Evolutionary conservation across 2,329 filamentous ascomycete genomes (phyloP).

Genomic region (Talaromyces funiculosus): DNA sequence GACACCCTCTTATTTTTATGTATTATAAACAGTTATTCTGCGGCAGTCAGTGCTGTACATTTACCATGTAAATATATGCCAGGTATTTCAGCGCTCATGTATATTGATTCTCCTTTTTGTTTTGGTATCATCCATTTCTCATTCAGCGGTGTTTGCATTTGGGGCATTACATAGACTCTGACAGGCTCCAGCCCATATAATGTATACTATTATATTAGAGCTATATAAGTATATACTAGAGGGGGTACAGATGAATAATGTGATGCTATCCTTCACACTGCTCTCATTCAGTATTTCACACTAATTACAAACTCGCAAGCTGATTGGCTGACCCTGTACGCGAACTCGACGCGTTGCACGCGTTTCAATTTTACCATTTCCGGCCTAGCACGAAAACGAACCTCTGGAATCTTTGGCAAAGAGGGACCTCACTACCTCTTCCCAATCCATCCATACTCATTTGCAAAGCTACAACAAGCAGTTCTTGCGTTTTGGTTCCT

Average conservation of each 20-base stretch:
- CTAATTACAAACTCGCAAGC: background rate
- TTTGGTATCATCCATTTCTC: background rate
- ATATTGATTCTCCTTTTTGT: background rate
- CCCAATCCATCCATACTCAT: background rate
- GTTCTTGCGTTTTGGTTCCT: background rate
- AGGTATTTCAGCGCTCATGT: background rate
- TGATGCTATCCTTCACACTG: no score
- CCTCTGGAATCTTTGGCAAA: background rate
- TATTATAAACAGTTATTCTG: background rate
- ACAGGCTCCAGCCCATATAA: background rate
- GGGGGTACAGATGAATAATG: no score
- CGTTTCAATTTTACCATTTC: conserved; percentile 13
- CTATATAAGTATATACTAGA: no score
- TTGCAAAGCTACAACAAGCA: background rate
- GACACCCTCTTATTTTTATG: background rate
- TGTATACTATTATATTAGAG: background rate
- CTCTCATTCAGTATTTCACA: no score
- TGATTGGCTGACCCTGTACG: background rate
- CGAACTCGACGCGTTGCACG: conserved; percentile 12
- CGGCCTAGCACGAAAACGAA: conserved; percentile 3
- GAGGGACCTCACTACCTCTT: background rate
- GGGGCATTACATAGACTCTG: background rate
- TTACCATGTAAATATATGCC: background rate
- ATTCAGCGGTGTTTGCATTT: conserved; percentile 5
- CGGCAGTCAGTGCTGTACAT: background rate